Base-by-base conservation (phyloP, 2,329 filamentous ascomycete species). In the Cladophialophora psammophila region DNA sequence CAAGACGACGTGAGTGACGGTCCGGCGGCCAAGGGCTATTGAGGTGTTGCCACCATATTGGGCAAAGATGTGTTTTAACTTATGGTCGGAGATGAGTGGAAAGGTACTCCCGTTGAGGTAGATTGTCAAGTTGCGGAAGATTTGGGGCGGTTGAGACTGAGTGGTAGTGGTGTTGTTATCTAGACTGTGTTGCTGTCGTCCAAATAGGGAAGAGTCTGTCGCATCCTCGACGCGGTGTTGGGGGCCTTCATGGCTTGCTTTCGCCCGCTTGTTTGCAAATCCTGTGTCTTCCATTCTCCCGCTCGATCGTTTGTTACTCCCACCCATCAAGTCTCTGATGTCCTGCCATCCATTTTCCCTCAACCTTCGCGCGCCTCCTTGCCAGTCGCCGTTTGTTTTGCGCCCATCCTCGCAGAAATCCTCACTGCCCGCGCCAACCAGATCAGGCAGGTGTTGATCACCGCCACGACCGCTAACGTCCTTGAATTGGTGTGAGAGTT, bases 71-170 rank as follows among this genome's bases (percentile, higher is more conserved):
- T 89, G 88, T 82, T 95, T 96, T 65, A 97, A 85, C 76, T 87
- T 91, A 80, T 96, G 91, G 78, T 97, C 94, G 13, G 92, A 96
- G 69, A 97, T 86, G 31, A 88, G 78, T 1, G 94, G 93, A 67
- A 89, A 86, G 1, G 93, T 96, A 72, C 91, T 94, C 68, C 93
- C 93, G 78, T 97, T 97, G 78, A 97, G 86, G 80, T 94, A 95
- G 73, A 97, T 86, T 60, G 87, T 89, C 26, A 93, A 84, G 15
- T 88, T 87, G 53, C 86, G 80, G 76, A 97, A 94, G 61, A 96
- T 85, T 55, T 81, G 73, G 68, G 75, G 71, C 73, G 76, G 69
- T 12, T 12, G 7, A 18, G 34, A 13, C 4, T 66, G 63, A 63
- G 68, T 7, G 26, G n/a, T 32, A 20, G 1, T 13, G 26, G 10